phyloP scores from a whole-genome alignment of 805 yeast species.

The Jamesozyma hellenica region DNA sequence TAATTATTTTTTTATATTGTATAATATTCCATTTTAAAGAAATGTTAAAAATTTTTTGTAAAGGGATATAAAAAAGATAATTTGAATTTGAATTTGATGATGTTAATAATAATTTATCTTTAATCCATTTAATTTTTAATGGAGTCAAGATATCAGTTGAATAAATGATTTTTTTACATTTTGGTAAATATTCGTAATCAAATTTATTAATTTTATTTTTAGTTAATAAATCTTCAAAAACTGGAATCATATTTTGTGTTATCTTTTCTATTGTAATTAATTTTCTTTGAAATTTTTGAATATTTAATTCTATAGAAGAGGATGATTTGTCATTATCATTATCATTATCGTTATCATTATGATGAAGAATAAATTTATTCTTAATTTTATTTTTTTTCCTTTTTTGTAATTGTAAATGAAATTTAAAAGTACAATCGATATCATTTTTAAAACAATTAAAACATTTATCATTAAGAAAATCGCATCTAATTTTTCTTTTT shows the following conservation, averaged over 20 bases:
- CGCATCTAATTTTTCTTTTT: conserved; percentile 16
- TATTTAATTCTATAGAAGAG: not conserved
- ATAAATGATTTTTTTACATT: conserved; percentile 8
- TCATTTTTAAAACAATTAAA: conserved; percentile 13
- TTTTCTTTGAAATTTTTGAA: conserved; percentile 10
- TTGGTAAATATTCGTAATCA: conserved; percentile 5
- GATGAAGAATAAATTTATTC: not conserved
- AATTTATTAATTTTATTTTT: conserved; percentile 1
- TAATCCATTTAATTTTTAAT: conserved; percentile 8
- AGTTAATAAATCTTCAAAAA: conserved; percentile 4
- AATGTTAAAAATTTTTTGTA: conserved; percentile 5
- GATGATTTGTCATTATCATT: not conserved
- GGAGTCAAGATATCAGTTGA: conserved; percentile 8
- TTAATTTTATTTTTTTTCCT: not conserved
- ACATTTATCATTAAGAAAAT: conserved; percentile 11
- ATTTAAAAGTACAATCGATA: conserved; percentile 13
- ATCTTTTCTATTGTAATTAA: conserved; percentile 8
- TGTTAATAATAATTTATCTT: conserved; percentile 3
- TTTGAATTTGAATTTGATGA: not conserved
- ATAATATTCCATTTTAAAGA: conserved; percentile 13
- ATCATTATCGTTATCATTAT: not conserved
- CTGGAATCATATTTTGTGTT: conserved; percentile 6
- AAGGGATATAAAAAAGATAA: conserved; percentile 6
- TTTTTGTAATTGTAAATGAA: conserved; percentile 11
- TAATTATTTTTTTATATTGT: conserved; percentile 10